Conservation (phyloP, 345 rosid species). For the Gossypium australe region DNA sequence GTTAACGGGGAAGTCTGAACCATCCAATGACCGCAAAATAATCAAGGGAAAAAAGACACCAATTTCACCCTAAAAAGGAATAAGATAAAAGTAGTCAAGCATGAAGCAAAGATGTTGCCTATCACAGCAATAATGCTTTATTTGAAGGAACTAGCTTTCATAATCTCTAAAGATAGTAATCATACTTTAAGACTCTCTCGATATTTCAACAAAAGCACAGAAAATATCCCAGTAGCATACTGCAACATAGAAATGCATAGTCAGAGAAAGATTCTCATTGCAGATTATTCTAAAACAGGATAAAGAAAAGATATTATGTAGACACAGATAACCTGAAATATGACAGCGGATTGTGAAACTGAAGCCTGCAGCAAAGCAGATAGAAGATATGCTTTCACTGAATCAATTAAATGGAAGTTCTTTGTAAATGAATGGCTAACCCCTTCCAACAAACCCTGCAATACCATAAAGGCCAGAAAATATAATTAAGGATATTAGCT, state of each 20-base stretch:
- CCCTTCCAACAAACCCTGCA: constrained; percentile 92
- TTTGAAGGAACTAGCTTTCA: constrained; percentile 4
- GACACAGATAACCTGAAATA: constrained; percentile 71
- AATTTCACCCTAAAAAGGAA: constrained; percentile 74
- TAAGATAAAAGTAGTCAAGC: constrained; percentile 4
- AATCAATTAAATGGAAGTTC: constrained; percentile 94
- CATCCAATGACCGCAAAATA: constrained; percentile 80
- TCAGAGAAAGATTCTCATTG: constrained; percentile 25
- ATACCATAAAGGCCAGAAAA: constrained; percentile 1
- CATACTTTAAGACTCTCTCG: constrained; percentile 97
- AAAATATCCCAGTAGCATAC: constrained; percentile 97
- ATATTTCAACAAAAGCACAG: constrained; percentile 80
- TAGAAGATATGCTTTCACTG: constrained; percentile 95
- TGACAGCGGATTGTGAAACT: constrained; percentile 78
- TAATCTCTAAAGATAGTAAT: constrained; percentile 20
- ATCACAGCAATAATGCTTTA: constrained; percentile 8
- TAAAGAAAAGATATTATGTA: constrained; percentile 13
- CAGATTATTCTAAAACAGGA: constrained; percentile 10
- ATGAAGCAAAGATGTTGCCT: not conserved
- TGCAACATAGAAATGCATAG: constrained; percentile 40
- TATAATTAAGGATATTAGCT: not conserved
- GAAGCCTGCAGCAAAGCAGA: constrained; percentile 95
- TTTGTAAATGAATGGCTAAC: constrained; percentile 89
- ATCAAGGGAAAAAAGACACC: constrained; percentile 95
- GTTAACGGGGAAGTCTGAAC: constrained; percentile 62